These are phyloP conservation scores for Tripterygium wilfordii DNA, from an alignment of 177 flowering plant species.

Conservation along the genomic window DNA sequence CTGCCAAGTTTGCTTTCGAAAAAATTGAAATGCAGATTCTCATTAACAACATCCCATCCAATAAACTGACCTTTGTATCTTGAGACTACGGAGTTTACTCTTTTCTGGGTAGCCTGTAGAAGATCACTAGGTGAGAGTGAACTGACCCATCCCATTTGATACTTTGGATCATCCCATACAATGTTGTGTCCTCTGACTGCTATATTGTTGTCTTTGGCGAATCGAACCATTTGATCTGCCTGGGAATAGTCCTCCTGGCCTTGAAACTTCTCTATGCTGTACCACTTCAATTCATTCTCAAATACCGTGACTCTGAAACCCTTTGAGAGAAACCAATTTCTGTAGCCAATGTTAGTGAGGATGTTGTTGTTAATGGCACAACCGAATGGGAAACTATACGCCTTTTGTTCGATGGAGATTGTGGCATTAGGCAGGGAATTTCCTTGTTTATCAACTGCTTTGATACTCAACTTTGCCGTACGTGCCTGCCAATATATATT, in stretches of 20 bases:
- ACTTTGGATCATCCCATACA: slow-evolving; percentile 36
- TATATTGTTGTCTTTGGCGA: slow-evolving; percentile 17
- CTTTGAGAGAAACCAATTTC: slow-evolving; percentile 35
- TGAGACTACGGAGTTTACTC: slow-evolving; percentile 18
- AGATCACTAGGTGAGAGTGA: slow-evolving; percentile 16
- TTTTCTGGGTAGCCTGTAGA: slow-evolving; percentile 3
- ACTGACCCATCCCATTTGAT: slow-evolving; percentile 24
- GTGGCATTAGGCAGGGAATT: slow-evolving; percentile 22
- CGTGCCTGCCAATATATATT: slow-evolving; percentile 11
- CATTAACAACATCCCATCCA: slow-evolving; percentile 45
- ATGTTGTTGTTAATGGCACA: slow-evolving; percentile 31
- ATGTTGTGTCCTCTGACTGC: slow-evolving; percentile 37
- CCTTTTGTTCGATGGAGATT: slow-evolving; percentile 16
- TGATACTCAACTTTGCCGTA: slow-evolving; percentile 23
- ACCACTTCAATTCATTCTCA: slow-evolving; percentile 52
- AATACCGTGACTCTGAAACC: slow-evolving; percentile 34
- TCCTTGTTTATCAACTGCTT: slow-evolving; percentile 23
- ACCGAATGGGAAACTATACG: slow-evolving; percentile 29
- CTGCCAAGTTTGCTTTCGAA: slow-evolving; percentile 24
- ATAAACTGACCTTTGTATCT: slow-evolving; percentile 27
- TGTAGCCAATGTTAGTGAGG: slow-evolving; percentile 30
- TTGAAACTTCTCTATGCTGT: slow-evolving; percentile 21
- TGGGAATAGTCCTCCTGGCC: slow-evolving; percentile 32
- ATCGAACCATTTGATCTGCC: slow-evolving; percentile 32
- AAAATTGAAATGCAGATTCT: slow-evolving; percentile 27